Base-by-base conservation (phyloP, 163 green algal species). In the Coccomyxa subellipsoidea region DNA sequence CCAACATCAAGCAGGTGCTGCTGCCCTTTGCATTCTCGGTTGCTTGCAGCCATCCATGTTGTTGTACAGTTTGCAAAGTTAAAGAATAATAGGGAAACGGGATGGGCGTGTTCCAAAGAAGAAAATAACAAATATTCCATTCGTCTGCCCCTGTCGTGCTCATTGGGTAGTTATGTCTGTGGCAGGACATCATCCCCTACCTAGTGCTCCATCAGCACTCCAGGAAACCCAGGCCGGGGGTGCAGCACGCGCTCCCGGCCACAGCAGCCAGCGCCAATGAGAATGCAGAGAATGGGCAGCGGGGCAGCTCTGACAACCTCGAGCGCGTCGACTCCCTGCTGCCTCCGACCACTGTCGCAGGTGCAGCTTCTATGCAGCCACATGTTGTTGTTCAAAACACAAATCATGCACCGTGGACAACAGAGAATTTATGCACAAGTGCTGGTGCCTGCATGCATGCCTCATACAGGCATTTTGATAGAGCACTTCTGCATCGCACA, bases 1-100 rank as follows among this genome's bases (percentile, higher is more conserved):
- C 21, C 36, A 40, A 53, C 72, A 78, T 78, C 10, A 78, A 78
- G 37, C 72, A 78, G 72, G 72, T 78, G n/a, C 7, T 32, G 29
- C 66, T n/a, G n/a, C n/a, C n/a, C n/a, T n/a, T n/a, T n/a, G n/a
- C n/a, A n/a, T n/a, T n/a, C n/a, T n/a, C n/a, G n/a, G n/a, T n/a
- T n/a, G n/a, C 66, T 34, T 73, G 66, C 66, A 73, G 66, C n/a
- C 27, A 35, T 18, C 18, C 27, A 73, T 73, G 7, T 73, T 2
- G 2, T 12, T 36, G 29, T 66, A 66, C 18, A 66, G 12, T 66
- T 66, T 66, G 18, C 47, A 12, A 66, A 66, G 12, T 29, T 66
- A 66, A 12, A 66, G 18, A 66, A 29, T 18, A 12, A 66, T 66
- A 29, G 18, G 47, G 47, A 12, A 29, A 18, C 47, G 12, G 12